phyloP scores from a whole-genome alignment of 2,329 filamentous ascomycete species.

The Grosmannia clavigera region DNA sequence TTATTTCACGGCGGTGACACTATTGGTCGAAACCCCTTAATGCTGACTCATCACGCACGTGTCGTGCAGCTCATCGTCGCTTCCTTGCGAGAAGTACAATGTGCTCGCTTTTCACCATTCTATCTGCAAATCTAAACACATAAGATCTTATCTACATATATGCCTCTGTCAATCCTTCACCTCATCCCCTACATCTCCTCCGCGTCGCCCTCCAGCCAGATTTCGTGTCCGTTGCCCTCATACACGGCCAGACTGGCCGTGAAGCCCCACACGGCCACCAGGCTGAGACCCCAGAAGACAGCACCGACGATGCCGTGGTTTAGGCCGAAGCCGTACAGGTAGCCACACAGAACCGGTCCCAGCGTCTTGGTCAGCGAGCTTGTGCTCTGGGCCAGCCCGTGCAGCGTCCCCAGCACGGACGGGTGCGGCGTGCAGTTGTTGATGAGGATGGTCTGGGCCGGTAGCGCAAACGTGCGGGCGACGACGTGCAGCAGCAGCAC shows the following conservation, averaged over 20 bases:
- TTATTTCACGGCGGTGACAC: background rate
- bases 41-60: too few species aligned
- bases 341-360: slow-evolving; percentile 48
- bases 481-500: slow-evolving; percentile 58
- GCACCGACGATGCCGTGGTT: slow-evolving; percentile 43
- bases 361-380: slow-evolving; percentile 46
- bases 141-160: too few species aligned
- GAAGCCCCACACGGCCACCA: slow-evolving; percentile 34
- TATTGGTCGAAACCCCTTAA: too few species aligned
- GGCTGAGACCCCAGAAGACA: slow-evolving; percentile 43
- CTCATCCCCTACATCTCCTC: slow-evolving; percentile 20
- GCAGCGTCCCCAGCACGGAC: slow-evolving; percentile 44
- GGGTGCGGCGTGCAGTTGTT: slow-evolving; percentile 49
- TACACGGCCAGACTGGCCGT: slow-evolving; percentile 38
- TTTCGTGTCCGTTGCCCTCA: slow-evolving; percentile 53
- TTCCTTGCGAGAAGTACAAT: too few species aligned
- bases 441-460: slow-evolving; percentile 45
- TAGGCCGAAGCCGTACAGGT: slow-evolving; percentile 46
- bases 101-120: too few species aligned
- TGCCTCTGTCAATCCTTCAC: background rate
- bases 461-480: slow-evolving; percentile 56
- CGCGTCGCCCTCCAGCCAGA: slow-evolving; percentile 50
- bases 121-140: too few species aligned
- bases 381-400: slow-evolving; percentile 44
- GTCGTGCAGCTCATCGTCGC: background rate